A percentile compares a stretch with the other conserved stretches of the same genome.
These are phyloP conservation scores for Circinella minor DNA, from an alignment of 371 early-diverging fungal species.

Conservation along the genomic window DNA sequence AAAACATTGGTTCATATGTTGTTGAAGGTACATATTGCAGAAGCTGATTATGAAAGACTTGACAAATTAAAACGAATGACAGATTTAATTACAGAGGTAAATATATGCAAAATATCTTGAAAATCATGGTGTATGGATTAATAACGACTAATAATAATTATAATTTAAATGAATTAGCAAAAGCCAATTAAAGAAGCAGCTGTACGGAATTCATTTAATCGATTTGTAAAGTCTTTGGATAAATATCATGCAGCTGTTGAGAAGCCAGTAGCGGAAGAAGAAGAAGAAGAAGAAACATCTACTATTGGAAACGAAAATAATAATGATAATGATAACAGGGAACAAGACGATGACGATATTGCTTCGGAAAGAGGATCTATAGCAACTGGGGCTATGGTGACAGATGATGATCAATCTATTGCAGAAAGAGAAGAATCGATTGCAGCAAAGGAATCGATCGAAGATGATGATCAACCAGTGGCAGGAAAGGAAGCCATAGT, in stretches of 20 bases:
- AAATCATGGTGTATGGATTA: too few relatives aligned
- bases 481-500: neutral
- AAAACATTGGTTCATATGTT: slow-evolving; percentile 49
- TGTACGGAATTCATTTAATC: slow-evolving; percentile 32
- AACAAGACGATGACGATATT: neutral
- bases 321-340: neutral
- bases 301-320: too few relatives aligned
- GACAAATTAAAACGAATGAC: slow-evolving; percentile 29
- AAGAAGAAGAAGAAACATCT: neutral
- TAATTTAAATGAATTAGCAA: slow-evolving; percentile 16
- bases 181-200: slow-evolving; percentile 33
- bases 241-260: neutral
- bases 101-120: too few relatives aligned
- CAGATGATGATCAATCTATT: neutral
- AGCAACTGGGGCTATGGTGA: neutral
- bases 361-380: neutral
- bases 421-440: neutral
- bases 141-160: too few relatives aligned
- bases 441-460: neutral
- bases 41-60: slow-evolving; percentile 30
- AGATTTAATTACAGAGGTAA: slow-evolving; percentile 40
- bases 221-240: slow-evolving; percentile 30
- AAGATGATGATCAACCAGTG: neutral
- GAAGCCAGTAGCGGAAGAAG: neutral
- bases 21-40: slow-evolving; percentile 37